Base-by-base conservation (phyloP, 345 rosid species). In the Eucalyptus grandis region DNA sequence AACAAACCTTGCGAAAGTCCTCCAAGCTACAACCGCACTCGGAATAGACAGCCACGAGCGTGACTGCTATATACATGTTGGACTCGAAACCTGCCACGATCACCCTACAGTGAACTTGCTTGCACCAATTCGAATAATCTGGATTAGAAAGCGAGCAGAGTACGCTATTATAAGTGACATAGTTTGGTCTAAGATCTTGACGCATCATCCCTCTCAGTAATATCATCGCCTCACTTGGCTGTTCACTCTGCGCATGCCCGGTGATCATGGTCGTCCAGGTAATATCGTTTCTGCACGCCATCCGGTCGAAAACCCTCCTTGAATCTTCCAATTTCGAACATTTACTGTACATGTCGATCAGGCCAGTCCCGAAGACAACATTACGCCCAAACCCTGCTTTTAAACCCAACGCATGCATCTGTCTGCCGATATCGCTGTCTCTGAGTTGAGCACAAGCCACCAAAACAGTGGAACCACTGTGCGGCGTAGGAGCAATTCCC, bases 81-180 rank as follows among this genome's bases (percentile, higher is more conserved):
- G 86, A 88, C 86, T 91, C 91, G 16, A 91, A 86, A 58, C 93
- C 94, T 86, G 85, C 88, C 11, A 49, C 87, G 50, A 91, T 91
- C 56, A 92, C 81, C 82, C 90, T 58, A 88, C 93, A 92, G 67
- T 92, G 94, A 88, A 93, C 90, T 89, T 93, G 92, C 89, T 88
- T 87, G 90, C 92, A 92, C 87, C 86, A 90, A 50, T 86, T 82
- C 56, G 88, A 69, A 90, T 90, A 49, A 49, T 87, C 67, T 24
- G 89, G 87, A 87, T 87, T 40, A 46, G 89, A 81, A 90, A 92
- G 87, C 30, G 94, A 93, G 62, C 93, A 89, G 87, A 91, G 72
- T 82, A 92, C 56, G 81, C 92, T 88, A 51, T 90, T 92, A 54
- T 89, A 91, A 34, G 92, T 90, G 47, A 92, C 88, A 62, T 37